These are phyloP conservation scores for Apiospora marii DNA, from an alignment of 2,329 filamentous ascomycete species.

Conservation along the genomic window DNA sequence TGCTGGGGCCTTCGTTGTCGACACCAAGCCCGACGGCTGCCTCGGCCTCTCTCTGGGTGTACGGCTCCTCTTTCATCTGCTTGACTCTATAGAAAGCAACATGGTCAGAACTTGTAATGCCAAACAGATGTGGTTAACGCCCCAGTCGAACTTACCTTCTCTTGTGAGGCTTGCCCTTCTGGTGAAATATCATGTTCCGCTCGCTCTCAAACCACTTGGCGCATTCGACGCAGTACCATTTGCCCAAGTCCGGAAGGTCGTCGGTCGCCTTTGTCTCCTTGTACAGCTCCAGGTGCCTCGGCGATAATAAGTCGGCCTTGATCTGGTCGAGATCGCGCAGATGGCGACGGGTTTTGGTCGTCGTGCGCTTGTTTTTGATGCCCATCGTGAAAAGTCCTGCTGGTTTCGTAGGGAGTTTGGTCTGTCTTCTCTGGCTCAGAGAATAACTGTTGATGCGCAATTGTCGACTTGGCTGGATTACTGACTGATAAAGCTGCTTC, in stretches of 20 bases:
- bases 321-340: constrained; percentile 91
- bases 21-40: constrained; percentile 76
- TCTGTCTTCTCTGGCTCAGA: background rate
- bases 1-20: constrained; percentile 63
- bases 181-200: constrained; percentile 76
- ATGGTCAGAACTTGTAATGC: constrained; percentile 33
- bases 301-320: constrained; percentile 78
- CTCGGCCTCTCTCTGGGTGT: constrained; percentile 86
- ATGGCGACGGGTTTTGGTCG: constrained; percentile 77
- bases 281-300: constrained; percentile 82
- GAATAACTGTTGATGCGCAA: background rate
- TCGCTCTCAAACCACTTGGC: constrained; percentile 96
- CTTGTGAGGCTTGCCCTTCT: constrained; percentile 92
- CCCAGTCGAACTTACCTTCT: constrained; percentile 66
- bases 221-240: constrained; percentile 90
- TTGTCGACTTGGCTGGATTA: background rate
- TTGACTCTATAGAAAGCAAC: constrained; percentile 69
- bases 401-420: background rate
- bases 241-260: constrained; percentile 86
- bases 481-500: background rate
- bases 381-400: constrained; percentile 63
- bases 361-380: constrained; percentile 69
- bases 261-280: constrained; percentile 81
- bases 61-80: constrained; percentile 82
- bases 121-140: constrained; percentile 24